phyloP scores from a whole-genome alignment of 177 flowering plant genomes.

The Tripterygium wilfordii region DNA sequence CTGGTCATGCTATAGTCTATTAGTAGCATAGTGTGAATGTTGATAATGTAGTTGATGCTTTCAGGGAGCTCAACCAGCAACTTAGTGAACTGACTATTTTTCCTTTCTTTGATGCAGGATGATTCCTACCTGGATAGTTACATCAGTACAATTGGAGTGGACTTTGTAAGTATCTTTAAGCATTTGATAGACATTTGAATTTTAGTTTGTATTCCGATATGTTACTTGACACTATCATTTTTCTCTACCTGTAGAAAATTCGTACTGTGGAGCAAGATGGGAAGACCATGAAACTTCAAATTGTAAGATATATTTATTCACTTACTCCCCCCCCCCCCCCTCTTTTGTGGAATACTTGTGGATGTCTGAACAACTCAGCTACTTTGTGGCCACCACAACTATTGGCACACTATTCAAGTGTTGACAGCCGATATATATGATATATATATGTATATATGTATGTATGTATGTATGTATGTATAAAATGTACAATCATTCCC shows the following conservation, averaged over 20 bases:
- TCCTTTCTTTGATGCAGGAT: conserved; percentile 22
- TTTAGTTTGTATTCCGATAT: background rate
- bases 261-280: conserved; percentile 35
- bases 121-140: conserved; percentile 45
- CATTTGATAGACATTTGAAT: background rate
- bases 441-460: too few species aligned
- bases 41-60: too few species aligned
- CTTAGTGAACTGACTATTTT: background rate
- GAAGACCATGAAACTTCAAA: conserved; percentile 21
- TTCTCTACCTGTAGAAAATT: conserved; percentile 19
- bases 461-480: too few species aligned
- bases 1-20: too few species aligned
- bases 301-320: conserved; percentile 8
- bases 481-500: too few species aligned
- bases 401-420: too few species aligned
- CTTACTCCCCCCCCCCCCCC: background rate
- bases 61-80: too few species aligned
- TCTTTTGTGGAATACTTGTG: too few species aligned
- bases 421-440: too few species aligned
- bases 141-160: conserved; percentile 47
- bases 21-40: too few species aligned
- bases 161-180: conserved; percentile 28
- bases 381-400: too few species aligned
- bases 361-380: too few species aligned
- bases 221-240: background rate